Base-by-base conservation (phyloP, 2,329 filamentous ascomycete genomes). In the Phaeophleospora eucalypticola region DNA sequence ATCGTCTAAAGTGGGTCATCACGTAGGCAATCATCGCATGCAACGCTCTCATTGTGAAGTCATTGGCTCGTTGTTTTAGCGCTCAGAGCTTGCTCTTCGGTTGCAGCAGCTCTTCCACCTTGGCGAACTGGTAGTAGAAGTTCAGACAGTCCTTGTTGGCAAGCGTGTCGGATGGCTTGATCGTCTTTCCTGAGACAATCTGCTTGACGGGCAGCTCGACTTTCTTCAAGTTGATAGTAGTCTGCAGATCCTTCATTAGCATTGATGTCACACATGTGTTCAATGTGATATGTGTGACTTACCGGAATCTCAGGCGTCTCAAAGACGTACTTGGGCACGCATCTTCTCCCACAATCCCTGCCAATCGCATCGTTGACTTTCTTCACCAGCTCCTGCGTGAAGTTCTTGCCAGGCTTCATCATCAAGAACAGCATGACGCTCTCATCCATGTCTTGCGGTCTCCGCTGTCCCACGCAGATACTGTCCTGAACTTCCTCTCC, bases 171-270 rank as follows among this genome's bases (percentile, higher is more conserved):
- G 83, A 87, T 0, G 86, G 79, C 67, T 85, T 88, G 62, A 93
- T 79, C 18, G 71, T 79, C 57, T 82, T 81, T 0, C 87, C 87
- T 0, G 80, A 88, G 1, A 93, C 83, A 53, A 93, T 93, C 61
- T 87, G 84, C 70, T 93, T 93, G 21, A 93, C 84, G 0, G 87
- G 87, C 43, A 93, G 59, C 65, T 93, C 87, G 3, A 93, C 87
- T 66, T 93, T 93, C 65, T 93, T 93, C 41, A 87, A 68, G 62
- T 91, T 93, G 52, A 93, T 82, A 0, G 87, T 93, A 0, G 83
- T 86, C 82, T 89, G 38, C 37, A 14, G 37, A 19, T 3, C 10
- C 12, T 15, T 49, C 19, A 53, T 40, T 18, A 40, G 4, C 20
- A 34, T 9, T 21, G 3, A 41, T 16, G 1, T 15, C 4, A n/a